Conservation (phyloP, 345 rosid species). For the Lumnitzera littorea region DNA sequence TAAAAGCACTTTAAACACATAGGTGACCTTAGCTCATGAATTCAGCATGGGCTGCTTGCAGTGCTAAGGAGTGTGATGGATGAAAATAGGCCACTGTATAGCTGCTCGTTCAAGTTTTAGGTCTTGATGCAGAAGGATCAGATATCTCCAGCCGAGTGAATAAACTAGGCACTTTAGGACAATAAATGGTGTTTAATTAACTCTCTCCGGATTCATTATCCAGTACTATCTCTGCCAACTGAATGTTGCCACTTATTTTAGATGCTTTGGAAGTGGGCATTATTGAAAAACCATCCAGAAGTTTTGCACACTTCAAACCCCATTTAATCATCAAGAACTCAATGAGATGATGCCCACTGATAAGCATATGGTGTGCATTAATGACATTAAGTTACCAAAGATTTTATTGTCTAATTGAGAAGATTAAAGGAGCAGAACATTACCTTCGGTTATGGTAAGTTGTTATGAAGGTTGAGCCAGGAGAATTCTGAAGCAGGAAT, state of each 20-base stretch:
- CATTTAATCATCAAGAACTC: constrained; percentile 87
- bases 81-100: no score
- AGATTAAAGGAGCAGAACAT: constrained; percentile 3
- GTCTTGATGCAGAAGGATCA: no score
- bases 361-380: constrained; percentile 4
- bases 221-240: constrained; percentile 61
- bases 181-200: constrained; percentile 15
- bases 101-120: no score
- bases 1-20: no score
- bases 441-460: constrained; percentile 93
- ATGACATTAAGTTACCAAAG: neutral
- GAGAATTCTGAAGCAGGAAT: constrained; percentile 67
- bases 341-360: constrained; percentile 89
- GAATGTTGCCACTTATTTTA: constrained; percentile 58
- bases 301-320: constrained; percentile 72
- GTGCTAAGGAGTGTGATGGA: no score
- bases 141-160: no score
- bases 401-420: neutral
- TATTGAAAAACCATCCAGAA: constrained; percentile 72
- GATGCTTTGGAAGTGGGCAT: constrained; percentile 68
- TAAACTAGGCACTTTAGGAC: no score
- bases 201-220: constrained; percentile 2
- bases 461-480: constrained; percentile 68
- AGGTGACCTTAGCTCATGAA: no score
- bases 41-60: no score